phyloP scores from a whole-genome alignment of 2,329 filamentous ascomycete species.

The Pseudogymnoascus sp. region DNA sequence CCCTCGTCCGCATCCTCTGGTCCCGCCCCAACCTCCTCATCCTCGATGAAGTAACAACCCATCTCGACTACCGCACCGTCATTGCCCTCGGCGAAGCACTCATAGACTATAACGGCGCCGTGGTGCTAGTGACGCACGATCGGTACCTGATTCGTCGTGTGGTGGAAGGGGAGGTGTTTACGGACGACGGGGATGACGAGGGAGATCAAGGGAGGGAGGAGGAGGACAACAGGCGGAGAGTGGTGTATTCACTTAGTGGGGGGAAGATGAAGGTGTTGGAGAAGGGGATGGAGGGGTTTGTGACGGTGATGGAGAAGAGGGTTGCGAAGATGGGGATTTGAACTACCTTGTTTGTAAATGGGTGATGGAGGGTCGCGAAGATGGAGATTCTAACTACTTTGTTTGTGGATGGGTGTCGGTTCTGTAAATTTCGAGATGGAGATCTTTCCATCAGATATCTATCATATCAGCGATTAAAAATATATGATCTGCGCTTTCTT shows the following conservation, averaged over 20 bases:
- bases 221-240: constrained; percentile 41
- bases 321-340: constrained; percentile 37
- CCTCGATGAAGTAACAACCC: constrained; percentile 92
- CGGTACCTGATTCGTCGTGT: constrained; percentile 70
- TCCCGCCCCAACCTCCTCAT: constrained; percentile 96
- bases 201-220: constrained; percentile 39
- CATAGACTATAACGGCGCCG: constrained; percentile 60
- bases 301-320: constrained; percentile 51
- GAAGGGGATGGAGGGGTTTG: constrained; percentile 57
- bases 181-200: constrained; percentile 34
- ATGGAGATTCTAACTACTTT: no score
- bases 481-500: no score
- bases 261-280: constrained; percentile 48
- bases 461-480: neutral
- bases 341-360: no score
- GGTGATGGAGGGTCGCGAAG: neutral
- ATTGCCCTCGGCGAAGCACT: constrained; percentile 60
- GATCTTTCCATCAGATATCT: neutral
- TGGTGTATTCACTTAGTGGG: constrained; percentile 51
- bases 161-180: constrained; percentile 50
- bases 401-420: neutral
- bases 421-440: neutral
- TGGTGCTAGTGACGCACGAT: constrained; percentile 73
- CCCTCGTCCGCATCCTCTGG: constrained; percentile 89
- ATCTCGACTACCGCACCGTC: constrained; percentile 76